Base-by-base conservation (phyloP, 495 filamentous ascomycete species). In the Chaetomium fimeti region DNA sequence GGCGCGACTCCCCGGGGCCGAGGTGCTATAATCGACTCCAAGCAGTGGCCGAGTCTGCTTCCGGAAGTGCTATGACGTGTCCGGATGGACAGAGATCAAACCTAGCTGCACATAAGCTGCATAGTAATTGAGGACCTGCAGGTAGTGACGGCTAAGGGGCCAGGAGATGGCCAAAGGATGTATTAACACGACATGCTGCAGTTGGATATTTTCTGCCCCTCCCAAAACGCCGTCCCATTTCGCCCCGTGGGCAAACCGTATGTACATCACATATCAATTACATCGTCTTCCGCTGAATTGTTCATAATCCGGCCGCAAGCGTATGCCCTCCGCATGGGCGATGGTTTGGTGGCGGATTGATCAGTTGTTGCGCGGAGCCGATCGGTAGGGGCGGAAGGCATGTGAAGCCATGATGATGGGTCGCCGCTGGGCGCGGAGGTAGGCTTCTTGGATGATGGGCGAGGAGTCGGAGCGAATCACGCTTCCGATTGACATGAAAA, bases 401-500 rank as follows among this genome's bases (percentile, higher is more conserved):
- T 82, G 77, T 24, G 81, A 71, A 32, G 85, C 81, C 80, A 89
- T 81, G 64, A 91, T 82, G 32, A 89, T 80, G 16, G 88, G 86
- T 38, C 82, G 76, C 66, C 85, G 76, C 71, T 84, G 80, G 18
- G 85, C 82, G 69, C 79, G 79, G 40, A 81, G 75, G 70, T 87
- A 91, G 8, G 85, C 84, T 72, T 90, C 85, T 40, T 81, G 79
- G 8, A 83, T 75, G 43, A 85, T 81, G 7, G 86, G 84, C 0
- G 88, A 88, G 57, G 79, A 75, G 68, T 97, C 93, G 20, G 92
- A 89, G 72, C 94, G 89, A 70, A 98, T 97, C 22, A 93, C 92
- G 68, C 90, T 96, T 65, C 94, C 94, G 71, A 98, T 97, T 43
- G 90, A 93, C 94, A 98, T 98, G 84, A 98, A 98, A 77, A 97